Conservation (phyloP, 169 alveolate species). For the Neospora caninum region DNA sequence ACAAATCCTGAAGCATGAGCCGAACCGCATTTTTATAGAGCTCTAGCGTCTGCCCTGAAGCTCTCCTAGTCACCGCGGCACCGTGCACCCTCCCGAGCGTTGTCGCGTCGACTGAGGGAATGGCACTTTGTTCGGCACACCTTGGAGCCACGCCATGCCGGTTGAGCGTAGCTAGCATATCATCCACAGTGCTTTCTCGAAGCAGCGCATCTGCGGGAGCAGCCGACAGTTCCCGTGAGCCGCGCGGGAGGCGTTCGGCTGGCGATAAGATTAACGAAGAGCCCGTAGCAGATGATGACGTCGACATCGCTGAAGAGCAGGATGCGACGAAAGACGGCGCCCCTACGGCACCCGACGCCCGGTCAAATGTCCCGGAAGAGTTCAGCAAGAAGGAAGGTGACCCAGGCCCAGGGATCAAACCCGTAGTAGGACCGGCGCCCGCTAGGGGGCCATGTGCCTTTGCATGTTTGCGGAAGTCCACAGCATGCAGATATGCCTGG, state of each 20-base stretch:
- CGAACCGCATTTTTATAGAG: not conserved
- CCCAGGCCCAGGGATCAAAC: slow-evolving; percentile 7
- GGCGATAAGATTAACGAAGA: not conserved
- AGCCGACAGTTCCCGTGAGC: not conserved
- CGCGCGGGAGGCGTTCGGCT: not conserved
- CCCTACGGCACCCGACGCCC: slow-evolving; percentile 44
- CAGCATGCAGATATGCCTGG: slow-evolving; percentile 63
- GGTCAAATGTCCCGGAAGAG: not conserved
- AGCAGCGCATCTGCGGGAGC: not conserved
- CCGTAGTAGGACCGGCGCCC: slow-evolving; percentile 36
- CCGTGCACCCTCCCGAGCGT: not conserved
- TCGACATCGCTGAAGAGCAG: not conserved
- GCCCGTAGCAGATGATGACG: not conserved
- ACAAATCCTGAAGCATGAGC: slow-evolving; percentile 10
- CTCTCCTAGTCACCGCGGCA: not conserved
- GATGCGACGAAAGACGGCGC: slow-evolving; percentile 45
- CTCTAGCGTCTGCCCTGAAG: not conserved
- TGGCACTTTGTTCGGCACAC: not conserved
- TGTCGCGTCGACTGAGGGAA: not conserved
- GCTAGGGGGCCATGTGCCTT: slow-evolving; percentile 60
- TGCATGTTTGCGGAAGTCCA: slow-evolving; percentile 64
- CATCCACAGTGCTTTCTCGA: not conserved
- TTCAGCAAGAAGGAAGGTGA: slow-evolving; percentile 32
- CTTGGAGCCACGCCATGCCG: not conserved
- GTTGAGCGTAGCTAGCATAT: not conserved